Conservation (phyloP, 768 basidiomycete species). For the Agaricus sinodeliciosus region DNA sequence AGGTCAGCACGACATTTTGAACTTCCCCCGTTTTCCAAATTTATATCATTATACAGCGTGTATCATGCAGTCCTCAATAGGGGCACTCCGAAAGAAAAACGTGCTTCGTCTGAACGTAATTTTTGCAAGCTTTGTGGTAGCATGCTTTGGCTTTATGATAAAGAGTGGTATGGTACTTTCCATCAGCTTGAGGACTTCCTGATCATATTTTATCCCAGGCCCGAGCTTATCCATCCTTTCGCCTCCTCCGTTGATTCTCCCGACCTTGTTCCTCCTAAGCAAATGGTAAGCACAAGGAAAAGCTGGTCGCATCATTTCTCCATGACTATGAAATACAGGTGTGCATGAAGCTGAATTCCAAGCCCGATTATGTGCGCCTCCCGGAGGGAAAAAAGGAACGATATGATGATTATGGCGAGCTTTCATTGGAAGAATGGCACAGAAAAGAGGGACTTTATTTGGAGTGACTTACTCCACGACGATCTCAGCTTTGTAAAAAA, state of each 20-base stretch:
- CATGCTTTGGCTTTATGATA: conserved; percentile 64
- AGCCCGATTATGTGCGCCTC: conserved; percentile 55
- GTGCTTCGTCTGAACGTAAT: conserved; percentile 49
- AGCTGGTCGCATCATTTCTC: background rate
- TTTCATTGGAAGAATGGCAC: conserved; percentile 57
- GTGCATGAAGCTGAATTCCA: conserved; percentile 39
- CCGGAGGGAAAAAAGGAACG: conserved; percentile 49
- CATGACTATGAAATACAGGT: conserved; percentile 25
- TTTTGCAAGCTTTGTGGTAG: conserved; percentile 59
- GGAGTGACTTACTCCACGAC: conserved; percentile 10
- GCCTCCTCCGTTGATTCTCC: conserved; percentile 62
- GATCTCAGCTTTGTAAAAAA: background rate
- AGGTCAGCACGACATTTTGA: conserved; percentile 26
- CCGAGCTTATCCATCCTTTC: conserved; percentile 59
- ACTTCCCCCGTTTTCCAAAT: background rate
- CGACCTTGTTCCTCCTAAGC: conserved; percentile 42
- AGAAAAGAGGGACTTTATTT: conserved; percentile 40
- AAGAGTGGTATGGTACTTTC: conserved; percentile 34
- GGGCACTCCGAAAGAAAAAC: conserved; percentile 40
- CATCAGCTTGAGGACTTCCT: background rate
- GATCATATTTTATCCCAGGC: conserved; percentile 30
- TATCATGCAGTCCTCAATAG: conserved; percentile 60
- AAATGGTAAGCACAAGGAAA: conserved; percentile 32
- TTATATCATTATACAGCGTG: conserved; percentile 26
- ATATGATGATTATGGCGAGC: conserved; percentile 35